These are phyloP conservation scores for Trichoderma pleuroti DNA, from an alignment of 2,329 filamentous ascomycete species.

Conservation along the genomic window DNA sequence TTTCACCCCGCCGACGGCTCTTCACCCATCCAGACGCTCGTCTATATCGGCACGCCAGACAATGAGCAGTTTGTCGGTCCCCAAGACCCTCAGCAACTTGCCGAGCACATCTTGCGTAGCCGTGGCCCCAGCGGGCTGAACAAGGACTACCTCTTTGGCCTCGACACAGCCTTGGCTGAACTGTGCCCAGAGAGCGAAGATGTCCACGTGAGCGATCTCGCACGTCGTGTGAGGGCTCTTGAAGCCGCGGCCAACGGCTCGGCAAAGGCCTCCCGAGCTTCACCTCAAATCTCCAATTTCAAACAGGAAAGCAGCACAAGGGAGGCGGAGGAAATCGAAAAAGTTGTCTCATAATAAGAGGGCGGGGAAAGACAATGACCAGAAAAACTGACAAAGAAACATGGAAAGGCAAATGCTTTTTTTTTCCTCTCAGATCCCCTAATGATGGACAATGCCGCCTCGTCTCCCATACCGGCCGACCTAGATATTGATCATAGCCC, in stretches of 20 bases:
- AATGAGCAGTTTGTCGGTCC: slow-evolving; percentile 90
- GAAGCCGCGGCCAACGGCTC: slow-evolving; percentile 25
- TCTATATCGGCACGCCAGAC: slow-evolving; percentile 90
- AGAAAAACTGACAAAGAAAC: slow-evolving; percentile 10
- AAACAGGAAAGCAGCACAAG: slow-evolving; percentile 26
- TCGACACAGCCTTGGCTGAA: slow-evolving; percentile 71
- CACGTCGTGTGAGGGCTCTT: slow-evolving; percentile 64
- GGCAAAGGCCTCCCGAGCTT: slow-evolving; percentile 19
- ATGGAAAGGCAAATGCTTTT: slow-evolving; percentile 18
- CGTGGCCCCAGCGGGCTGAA: slow-evolving; percentile 84
- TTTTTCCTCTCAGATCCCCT: slow-evolving; percentile 6
- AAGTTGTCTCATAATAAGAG: slow-evolving; percentile 15
- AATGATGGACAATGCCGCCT: slow-evolving; percentile 18
- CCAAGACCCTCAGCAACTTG: slow-evolving; percentile 73
- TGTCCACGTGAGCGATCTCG: slow-evolving; percentile 79
- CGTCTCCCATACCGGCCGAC: slow-evolving; percentile 2
- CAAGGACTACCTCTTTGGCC: slow-evolving; percentile 78
- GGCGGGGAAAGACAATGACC: slow-evolving; percentile 12
- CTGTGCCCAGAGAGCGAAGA: slow-evolving; percentile 76
- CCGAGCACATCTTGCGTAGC: slow-evolving; percentile 74
- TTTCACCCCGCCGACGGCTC: slow-evolving; percentile 58
- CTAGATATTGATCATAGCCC: slow-evolving; percentile 18
- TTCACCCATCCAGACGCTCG: slow-evolving; percentile 55
- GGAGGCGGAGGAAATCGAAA: slow-evolving; percentile 33
- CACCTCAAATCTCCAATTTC: slow-evolving; percentile 23